phyloP scores from a whole-genome alignment of 192 early-diverging fungal species.

The Diversispora epigaea region DNA sequence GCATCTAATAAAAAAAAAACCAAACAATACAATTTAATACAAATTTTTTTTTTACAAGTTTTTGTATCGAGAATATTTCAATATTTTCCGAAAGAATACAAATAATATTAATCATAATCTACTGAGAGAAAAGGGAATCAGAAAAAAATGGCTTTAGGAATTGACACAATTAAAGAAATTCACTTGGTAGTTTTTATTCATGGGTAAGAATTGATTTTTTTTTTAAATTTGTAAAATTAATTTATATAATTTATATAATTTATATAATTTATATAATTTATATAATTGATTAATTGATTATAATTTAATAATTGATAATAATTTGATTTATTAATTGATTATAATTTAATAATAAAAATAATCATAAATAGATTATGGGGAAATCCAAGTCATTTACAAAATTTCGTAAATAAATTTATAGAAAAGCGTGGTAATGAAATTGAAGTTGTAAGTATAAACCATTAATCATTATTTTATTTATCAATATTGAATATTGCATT shows the following conservation, averaged over 20 bases:
- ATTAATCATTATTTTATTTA: background rate
- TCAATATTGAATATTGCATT: background rate
- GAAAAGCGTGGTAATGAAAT: slow-evolving; percentile 4
- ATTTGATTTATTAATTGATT: no score
- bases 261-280: no score
- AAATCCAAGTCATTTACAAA: slow-evolving; percentile 23
- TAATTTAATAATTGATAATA: no score
- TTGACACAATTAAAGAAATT: background rate
- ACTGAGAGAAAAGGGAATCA: background rate
- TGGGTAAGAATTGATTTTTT: slow-evolving; percentile 5
- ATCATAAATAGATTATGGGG: slow-evolving; percentile 27
- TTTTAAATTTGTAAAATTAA: background rate
- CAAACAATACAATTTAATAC: no score
- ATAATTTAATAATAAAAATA: no score
- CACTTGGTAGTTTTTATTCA: slow-evolving; percentile 11
- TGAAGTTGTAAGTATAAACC: slow-evolving; percentile 9
- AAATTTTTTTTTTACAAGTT: no score
- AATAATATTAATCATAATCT: no score
- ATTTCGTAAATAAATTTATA: slow-evolving; percentile 13
- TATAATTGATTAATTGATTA: no score
- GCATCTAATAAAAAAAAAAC: no score
- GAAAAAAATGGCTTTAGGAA: slow-evolving; percentile 2
- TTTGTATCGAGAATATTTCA: no score
- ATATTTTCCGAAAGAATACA: no score
- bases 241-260: background rate